Percentiles rank a stretch among this genome's conserved stretches.
Conservation (phyloP, 345 rosid species). For the Eucalyptus tenuipes region DNA sequence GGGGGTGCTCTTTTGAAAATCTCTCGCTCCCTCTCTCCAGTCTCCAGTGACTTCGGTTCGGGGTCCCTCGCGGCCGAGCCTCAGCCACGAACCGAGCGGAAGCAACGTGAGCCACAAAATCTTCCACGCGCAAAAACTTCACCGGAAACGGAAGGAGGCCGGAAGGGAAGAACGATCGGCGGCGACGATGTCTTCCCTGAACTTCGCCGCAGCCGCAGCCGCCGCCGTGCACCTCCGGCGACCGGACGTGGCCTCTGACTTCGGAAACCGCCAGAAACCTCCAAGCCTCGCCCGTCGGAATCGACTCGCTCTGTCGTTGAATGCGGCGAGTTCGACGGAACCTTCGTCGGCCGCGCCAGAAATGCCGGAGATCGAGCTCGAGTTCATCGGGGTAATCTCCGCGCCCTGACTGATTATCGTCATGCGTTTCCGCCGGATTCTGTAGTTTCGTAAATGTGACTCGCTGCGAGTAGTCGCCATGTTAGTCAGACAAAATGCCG, state of each 20-base stretch:
- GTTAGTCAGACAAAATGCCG: neutral
- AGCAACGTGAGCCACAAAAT: neutral
- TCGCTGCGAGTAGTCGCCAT: neutral
- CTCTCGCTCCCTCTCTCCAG: neutral
- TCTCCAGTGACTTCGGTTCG: neutral
- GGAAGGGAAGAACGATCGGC: neutral
- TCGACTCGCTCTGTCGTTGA: neutral
- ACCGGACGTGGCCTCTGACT: neutral
- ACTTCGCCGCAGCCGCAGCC: neutral
- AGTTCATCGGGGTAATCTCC: constrained; percentile 47
- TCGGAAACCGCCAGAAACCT: neutral
- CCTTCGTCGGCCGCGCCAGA: constrained; percentile 10
- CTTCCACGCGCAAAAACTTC: neutral
- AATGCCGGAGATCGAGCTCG: constrained; percentile 64
- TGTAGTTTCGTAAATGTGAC: neutral
- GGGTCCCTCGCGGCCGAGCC: neutral
- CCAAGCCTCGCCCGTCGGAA: neutral
- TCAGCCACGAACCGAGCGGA: neutral
- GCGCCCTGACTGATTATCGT: neutral
- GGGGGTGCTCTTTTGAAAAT: neutral
- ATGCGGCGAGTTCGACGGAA: constrained; percentile 11
- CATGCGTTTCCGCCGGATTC: neutral
- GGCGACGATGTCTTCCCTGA: neutral
- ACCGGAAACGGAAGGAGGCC: neutral
- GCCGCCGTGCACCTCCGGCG: neutral